phyloP scores from a whole-genome alignment of 2,329 filamentous ascomycete species.

The Trichoderma koningii region DNA sequence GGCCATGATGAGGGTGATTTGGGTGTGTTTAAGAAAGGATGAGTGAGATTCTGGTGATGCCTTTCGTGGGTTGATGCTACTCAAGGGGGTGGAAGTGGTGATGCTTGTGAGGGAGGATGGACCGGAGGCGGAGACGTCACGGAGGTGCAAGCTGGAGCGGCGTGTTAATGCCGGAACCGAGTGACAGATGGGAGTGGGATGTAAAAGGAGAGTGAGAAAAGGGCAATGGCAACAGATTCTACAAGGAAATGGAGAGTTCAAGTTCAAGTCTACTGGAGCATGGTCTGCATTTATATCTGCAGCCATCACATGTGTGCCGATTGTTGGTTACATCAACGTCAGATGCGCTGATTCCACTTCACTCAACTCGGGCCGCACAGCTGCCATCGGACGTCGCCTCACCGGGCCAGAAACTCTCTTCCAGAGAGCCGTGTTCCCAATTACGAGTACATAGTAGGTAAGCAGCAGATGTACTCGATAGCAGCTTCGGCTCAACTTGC shows the following conservation, averaged over 20 bases:
- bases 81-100: not conserved
- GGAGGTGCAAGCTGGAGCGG: not conserved
- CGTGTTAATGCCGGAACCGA: too few relatives aligned
- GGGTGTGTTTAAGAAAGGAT: slow-evolving; percentile 25
- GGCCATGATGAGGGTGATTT: slow-evolving; percentile 27
- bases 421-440: too few relatives aligned
- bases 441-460: not conserved
- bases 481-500: slow-evolving; percentile 6
- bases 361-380: not conserved
- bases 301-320: too few relatives aligned
- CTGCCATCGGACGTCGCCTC: slow-evolving; percentile 22
- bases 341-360: slow-evolving; percentile 4
- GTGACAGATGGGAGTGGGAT: too few relatives aligned
- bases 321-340: not conserved
- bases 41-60: not conserved
- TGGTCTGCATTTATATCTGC: too few relatives aligned
- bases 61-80: not conserved
- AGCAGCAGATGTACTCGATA: not conserved
- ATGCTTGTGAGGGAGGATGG: too few relatives aligned
- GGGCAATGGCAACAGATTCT: too few relatives aligned
- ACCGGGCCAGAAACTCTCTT: not conserved
- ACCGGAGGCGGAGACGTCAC: not conserved
- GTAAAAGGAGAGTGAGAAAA: too few relatives aligned
- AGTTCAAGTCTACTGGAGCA: too few relatives aligned
- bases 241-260: too few relatives aligned